Conservation (phyloP, 139 green algal genomes). For the Microglena sp. region DNA sequence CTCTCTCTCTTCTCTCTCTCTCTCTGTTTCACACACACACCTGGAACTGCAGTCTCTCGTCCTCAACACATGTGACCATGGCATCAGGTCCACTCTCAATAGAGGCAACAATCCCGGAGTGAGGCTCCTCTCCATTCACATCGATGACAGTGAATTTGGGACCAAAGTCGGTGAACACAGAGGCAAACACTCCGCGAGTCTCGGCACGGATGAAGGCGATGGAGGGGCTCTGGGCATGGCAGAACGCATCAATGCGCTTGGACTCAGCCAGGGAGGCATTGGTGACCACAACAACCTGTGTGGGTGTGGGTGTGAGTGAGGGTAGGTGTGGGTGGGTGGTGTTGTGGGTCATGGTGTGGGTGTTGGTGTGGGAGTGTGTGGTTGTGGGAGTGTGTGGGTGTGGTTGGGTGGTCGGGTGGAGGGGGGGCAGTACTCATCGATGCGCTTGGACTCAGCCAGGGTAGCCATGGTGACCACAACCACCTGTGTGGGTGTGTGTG, state of each 20-base stretch:
- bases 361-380: no score
- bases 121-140: conserved; percentile 82
- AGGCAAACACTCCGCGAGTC: conserved; percentile 84
- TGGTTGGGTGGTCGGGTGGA: no score
- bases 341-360: not conserved
- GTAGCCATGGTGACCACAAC: conserved; percentile 69
- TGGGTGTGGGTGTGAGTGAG: not conserved
- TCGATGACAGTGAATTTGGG: conserved; percentile 78
- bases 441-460: no score
- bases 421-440: no score
- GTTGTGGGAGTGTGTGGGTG: no score
- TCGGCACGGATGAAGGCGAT: conserved; percentile 84
- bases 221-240: conserved; percentile 38
- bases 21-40: no score
- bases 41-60: conserved; percentile 96
- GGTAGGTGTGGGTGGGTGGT: not conserved
- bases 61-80: conserved; percentile 92
- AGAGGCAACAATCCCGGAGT: conserved; percentile 86
- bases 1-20: no score
- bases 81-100: conserved; percentile 60
- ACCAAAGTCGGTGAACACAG: conserved; percentile 95
- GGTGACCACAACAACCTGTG: conserved; percentile 79
- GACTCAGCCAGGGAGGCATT: conserved; percentile 49
- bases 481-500: conserved; percentile 40
- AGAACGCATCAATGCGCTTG: conserved; percentile 61